These are phyloP conservation scores for Hemisphaericaspora subhashii DNA, from an alignment of 1,139 yeast genomes.

Conservation along the genomic window DNA sequence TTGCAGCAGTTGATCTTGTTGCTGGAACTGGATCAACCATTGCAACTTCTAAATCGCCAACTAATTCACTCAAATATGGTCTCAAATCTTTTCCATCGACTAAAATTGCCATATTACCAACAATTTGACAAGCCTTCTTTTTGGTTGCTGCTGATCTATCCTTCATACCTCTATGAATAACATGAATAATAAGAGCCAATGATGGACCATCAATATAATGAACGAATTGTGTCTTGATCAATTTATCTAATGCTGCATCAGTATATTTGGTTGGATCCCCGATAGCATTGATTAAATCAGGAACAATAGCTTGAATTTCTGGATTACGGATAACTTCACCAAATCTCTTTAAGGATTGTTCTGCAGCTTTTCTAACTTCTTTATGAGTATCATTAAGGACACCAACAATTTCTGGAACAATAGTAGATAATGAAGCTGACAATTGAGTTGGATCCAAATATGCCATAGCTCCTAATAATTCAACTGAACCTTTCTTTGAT, in stretches of 20 bases:
- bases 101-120: constrained; percentile 96
- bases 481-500: constrained; percentile 95
- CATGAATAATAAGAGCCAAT: constrained; percentile 90
- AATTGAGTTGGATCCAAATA: constrained; percentile 93
- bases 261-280: constrained; percentile 94
- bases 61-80: constrained; percentile 78
- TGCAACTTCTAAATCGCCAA: constrained; percentile 82
- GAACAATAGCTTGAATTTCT: constrained; percentile 88
- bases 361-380: constrained; percentile 95
- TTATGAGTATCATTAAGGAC: constrained; percentile 93
- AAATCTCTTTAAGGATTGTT: constrained; percentile 79
- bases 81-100: constrained; percentile 84
- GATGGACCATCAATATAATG: constrained; percentile 99
- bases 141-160: constrained; percentile 91
- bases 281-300: constrained; percentile 86
- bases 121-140: constrained; percentile 95
- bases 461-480: constrained; percentile 95
- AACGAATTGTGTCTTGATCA: constrained; percentile 88
- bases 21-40: constrained; percentile 99
- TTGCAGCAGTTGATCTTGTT: constrained; percentile 95
- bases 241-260: constrained; percentile 80
- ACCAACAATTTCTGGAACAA: constrained; percentile 95
- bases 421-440: constrained; percentile 81
- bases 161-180: constrained; percentile 90
- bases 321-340: constrained; percentile 98